These are phyloP conservation scores for Nicotiana otophora DNA, from an alignment of 257 asterid species.

Conservation along the genomic window DNA sequence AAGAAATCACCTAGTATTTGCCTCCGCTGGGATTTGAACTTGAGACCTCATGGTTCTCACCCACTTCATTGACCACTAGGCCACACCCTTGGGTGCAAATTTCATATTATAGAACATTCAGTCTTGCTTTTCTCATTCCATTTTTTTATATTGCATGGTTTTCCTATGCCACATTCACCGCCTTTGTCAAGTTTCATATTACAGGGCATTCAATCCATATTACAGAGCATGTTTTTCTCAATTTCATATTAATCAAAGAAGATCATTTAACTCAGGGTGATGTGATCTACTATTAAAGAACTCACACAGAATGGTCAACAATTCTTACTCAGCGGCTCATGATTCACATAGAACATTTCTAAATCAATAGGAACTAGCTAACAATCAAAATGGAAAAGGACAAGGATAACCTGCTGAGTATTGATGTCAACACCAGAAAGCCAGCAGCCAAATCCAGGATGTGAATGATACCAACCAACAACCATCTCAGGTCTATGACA, in stretches of 20 bases:
- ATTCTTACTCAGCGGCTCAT: background rate
- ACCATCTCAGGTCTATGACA: constrained; percentile 95
- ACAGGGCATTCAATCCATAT: too few species aligned
- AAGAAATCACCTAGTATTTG: too few species aligned
- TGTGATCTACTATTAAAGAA: background rate
- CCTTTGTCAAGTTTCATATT: too few species aligned
- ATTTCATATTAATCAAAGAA: background rate
- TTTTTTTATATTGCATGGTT: background rate
- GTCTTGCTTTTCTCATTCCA: background rate
- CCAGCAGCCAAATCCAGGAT: constrained; percentile 99
- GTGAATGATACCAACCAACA: constrained; percentile 98
- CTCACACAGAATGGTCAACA: background rate
- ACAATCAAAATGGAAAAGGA: background rate
- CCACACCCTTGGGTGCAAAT: background rate
- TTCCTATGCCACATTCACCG: too few species aligned
- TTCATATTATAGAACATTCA: background rate
- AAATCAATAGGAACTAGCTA: background rate
- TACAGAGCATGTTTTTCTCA: background rate
- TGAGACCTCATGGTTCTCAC: too few species aligned
- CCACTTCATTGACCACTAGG: too few species aligned
- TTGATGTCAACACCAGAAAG: constrained; percentile 96
- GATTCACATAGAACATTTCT: background rate
- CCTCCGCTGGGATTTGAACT: too few species aligned
- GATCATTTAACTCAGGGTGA: background rate
- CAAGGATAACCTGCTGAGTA: constrained; percentile 73